A percentile compares a stretch with the other conserved stretches of the same genome.
Evolutionary conservation across 768 basidiomycete species (phyloP).

Genomic region (Myochromella boudieri): DNA sequence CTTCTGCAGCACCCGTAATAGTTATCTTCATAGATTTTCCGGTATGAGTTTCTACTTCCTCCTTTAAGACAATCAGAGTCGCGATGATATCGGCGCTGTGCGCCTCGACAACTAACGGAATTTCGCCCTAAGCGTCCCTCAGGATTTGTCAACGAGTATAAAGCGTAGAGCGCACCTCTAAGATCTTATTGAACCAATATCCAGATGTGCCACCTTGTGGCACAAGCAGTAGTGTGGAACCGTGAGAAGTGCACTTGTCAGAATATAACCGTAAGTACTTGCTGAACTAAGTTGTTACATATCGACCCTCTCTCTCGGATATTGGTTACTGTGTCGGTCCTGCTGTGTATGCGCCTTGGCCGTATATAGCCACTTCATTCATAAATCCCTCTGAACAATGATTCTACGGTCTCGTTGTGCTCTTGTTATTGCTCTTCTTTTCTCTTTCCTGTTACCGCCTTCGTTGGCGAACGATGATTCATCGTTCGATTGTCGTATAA

Average conservation of each 20-base stretch:
- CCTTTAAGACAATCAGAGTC: conserved; percentile 67
- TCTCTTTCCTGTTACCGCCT: conserved; percentile 16
- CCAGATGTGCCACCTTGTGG: conserved; percentile 36
- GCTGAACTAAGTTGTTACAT: no score
- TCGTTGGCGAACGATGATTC: conserved; percentile 36
- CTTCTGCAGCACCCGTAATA: conserved; percentile 66
- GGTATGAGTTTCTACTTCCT: conserved; percentile 52
- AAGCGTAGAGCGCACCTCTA: conserved; percentile 30
- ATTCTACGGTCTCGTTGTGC: conserved; percentile 18
- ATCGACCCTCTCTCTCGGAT: no score
- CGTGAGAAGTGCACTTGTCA: no score
- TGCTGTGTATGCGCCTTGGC: no score
- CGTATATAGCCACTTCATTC: no score
- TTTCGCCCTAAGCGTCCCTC: conserved; percentile 46
- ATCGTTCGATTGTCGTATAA: conserved; percentile 55
- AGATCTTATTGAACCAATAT: conserved; percentile 46
- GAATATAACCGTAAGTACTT: no score
- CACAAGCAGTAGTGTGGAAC: conserved; percentile 57
- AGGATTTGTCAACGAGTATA: background rate
- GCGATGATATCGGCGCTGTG: conserved; percentile 84
- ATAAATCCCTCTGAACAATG: no score
- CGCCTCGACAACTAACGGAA: conserved; percentile 75
- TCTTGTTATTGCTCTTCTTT: conserved; percentile 10
- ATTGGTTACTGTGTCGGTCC: no score
- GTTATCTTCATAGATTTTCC: conserved; percentile 51